Base-by-base conservation (phyloP, 1,139 yeast species). In the Geotrichum carabidarum region DNA sequence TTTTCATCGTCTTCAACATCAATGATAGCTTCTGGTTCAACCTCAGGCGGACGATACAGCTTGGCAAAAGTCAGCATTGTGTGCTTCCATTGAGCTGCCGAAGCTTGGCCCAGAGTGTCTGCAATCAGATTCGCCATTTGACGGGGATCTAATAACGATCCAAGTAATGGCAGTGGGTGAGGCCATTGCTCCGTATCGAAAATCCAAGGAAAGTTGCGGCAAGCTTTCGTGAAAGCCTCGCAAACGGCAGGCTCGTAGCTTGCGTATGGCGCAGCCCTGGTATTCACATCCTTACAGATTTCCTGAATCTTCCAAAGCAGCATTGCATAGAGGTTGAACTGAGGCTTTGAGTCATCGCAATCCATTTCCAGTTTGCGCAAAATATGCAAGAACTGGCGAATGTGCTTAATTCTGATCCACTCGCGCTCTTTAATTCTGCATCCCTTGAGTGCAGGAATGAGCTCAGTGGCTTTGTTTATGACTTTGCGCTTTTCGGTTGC, bases 1-100 rank as follows among this genome's bases (percentile, higher is more conserved):
- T 70, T 69, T 47, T 81, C 68, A n/a, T 84, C 79, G 62, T 83
- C 88, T 56, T 81, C 85, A 22, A 79, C 49, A 36, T 35, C 79
- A 3, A 81, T 73, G 58, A 80, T 78, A 12, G 83, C 76, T 8
- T 88, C 88, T 8, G 49, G 22, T 5, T 44, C 48, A 4, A n/a
- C 15, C n/a, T 41, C 27, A 22, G 27, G 27, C 5, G 27, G 27
- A 5, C 27, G 27, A 22, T 45, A 36, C 3, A 4, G 7, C 14
- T 17, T 36, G 11, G 49, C 49, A 36, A 35, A 45, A 7, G 31
- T 11, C 12, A 45, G 18, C 27, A 45, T 15, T 12, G 9, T 17
- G 14, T 30, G 36, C 22, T 45, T 45, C 36, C 46, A 48, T 8
- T 41, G 22, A 6, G 22, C 9, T 6, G 51, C 41, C n/a, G 32